A percentile compares a stretch with the other conserved stretches of the same genome.
Conservation (phyloP, 1,139 yeast genomes). For the Yamadazyma mexicana region DNA sequence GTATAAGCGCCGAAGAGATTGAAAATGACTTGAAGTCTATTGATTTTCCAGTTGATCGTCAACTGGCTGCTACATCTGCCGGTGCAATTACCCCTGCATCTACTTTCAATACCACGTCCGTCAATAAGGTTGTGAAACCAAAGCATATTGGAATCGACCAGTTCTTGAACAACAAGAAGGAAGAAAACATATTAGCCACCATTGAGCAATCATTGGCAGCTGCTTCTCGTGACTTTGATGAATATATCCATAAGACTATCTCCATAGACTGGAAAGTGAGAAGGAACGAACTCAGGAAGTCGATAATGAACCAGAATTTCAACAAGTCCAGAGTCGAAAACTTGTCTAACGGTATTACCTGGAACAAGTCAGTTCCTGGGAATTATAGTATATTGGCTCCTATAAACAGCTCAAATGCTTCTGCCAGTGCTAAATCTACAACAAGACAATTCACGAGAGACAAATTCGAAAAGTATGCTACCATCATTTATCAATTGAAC, state of each 20-base stretch:
- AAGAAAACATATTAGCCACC: constrained; percentile 77
- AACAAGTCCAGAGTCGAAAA: constrained; percentile 12
- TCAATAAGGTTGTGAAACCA: constrained; percentile 14
- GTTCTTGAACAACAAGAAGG: constrained; percentile 68
- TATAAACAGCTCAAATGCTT: constrained; percentile 19
- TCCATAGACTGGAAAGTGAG: constrained; percentile 82
- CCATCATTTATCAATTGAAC: constrained; percentile 67
- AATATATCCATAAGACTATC: constrained; percentile 68
- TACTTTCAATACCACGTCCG: neutral
- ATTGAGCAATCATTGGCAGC: constrained; percentile 76
- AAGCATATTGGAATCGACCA: constrained; percentile 42
- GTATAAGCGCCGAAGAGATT: constrained; percentile 84
- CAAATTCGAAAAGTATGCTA: constrained; percentile 74
- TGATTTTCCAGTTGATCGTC: constrained; percentile 20
- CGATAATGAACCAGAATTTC: constrained; percentile 40
- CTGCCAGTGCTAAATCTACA: constrained; percentile 13
- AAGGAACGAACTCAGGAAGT: constrained; percentile 68
- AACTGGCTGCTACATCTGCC: constrained; percentile 2
- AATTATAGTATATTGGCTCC: constrained; percentile 39
- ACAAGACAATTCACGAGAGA: constrained; percentile 45
- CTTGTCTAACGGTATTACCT: constrained; percentile 19
- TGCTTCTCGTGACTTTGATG: constrained; percentile 84
- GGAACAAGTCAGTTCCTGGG: constrained; percentile 41
- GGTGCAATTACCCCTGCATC: neutral
- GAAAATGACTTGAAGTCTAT: constrained; percentile 59